phyloP scores from a whole-genome alignment of 208 protist species.

The Novymonas esmeraldas region DNA sequence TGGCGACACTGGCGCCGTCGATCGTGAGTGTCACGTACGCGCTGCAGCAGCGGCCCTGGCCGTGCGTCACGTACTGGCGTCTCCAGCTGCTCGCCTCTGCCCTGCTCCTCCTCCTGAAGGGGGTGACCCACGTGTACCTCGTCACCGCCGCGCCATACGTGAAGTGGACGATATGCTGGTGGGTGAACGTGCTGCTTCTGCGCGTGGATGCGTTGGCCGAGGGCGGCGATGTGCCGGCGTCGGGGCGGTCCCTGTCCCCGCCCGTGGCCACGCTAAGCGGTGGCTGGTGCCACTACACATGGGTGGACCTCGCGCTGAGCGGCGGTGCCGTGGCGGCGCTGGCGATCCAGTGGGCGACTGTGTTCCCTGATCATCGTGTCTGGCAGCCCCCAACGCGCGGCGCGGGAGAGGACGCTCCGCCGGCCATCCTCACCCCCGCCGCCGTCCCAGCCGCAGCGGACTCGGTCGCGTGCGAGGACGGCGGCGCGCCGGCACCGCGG shows the following conservation, averaged over 20 bases:
- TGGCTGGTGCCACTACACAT: neutral
- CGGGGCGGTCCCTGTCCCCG: neutral
- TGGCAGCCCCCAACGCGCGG: neutral
- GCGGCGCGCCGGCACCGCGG: too few species aligned
- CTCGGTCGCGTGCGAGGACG: too few species aligned
- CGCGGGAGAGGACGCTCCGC: neutral
- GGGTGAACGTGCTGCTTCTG: constrained; percentile 9
- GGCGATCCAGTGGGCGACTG: constrained; percentile 17
- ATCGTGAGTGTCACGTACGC: constrained; percentile 34
- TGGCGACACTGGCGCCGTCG: constrained; percentile 43
- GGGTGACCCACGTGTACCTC: constrained; percentile 17
- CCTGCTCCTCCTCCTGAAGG: constrained; percentile 36
- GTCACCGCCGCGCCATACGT: neutral
- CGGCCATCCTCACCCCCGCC: neutral
- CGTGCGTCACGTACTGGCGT: constrained; percentile 32
- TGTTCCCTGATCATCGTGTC: constrained; percentile 19
- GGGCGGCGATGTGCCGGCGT: neutral
- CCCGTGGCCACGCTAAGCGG: neutral
- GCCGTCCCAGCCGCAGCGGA: too few species aligned
- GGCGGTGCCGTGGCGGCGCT: constrained; percentile 11
- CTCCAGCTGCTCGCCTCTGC: constrained; percentile 24
- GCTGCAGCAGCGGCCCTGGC: constrained; percentile 45
- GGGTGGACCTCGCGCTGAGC: constrained; percentile 23
- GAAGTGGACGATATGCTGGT: constrained; percentile 1
- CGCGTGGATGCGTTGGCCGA: constrained; percentile 1